phyloP scores from a whole-genome alignment of 805 yeast genomes.

The Saccharomycodes ludwigii region DNA sequence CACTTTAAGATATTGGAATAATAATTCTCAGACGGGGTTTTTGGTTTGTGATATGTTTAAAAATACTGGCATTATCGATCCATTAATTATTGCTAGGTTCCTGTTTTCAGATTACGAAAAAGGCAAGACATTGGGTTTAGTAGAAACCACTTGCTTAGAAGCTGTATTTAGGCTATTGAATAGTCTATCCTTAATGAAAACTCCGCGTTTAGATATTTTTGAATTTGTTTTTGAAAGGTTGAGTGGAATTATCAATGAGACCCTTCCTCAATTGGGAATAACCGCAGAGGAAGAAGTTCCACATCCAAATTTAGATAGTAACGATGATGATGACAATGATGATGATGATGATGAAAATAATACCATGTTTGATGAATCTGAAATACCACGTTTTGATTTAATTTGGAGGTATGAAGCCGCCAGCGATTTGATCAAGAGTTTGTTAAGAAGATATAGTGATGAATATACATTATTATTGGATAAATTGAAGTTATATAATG shows the following conservation, averaged over 20 bases:
- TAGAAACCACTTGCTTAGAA: constrained; percentile 36
- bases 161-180: constrained; percentile 26
- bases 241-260: constrained; percentile 12
- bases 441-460: constrained; percentile 32
- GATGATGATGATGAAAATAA: constrained; percentile 11
- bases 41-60: constrained; percentile 43
- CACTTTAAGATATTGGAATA: constrained; percentile 52
- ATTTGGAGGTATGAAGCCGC: constrained; percentile 31
- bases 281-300: constrained; percentile 12
- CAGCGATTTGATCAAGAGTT: constrained; percentile 26
- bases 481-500: constrained; percentile 25
- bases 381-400: constrained; percentile 23
- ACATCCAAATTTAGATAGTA: constrained; percentile 2
- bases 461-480: constrained; percentile 25
- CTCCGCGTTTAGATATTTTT: constrained; percentile 16
- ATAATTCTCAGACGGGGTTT: constrained; percentile 52
- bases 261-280: constrained; percentile 13
- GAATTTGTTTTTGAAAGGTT: constrained; percentile 19
- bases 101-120: constrained; percentile 28
- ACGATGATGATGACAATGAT: constrained; percentile 1
- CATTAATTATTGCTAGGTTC: constrained; percentile 27
- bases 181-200: constrained; percentile 13
- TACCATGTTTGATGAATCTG: constrained; percentile 17
- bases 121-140: constrained; percentile 25
- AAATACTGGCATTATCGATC: constrained; percentile 30